phyloP scores from a whole-genome alignment of 768 basidiomycete genomes.

The Tricholoma furcatifolium region DNA sequence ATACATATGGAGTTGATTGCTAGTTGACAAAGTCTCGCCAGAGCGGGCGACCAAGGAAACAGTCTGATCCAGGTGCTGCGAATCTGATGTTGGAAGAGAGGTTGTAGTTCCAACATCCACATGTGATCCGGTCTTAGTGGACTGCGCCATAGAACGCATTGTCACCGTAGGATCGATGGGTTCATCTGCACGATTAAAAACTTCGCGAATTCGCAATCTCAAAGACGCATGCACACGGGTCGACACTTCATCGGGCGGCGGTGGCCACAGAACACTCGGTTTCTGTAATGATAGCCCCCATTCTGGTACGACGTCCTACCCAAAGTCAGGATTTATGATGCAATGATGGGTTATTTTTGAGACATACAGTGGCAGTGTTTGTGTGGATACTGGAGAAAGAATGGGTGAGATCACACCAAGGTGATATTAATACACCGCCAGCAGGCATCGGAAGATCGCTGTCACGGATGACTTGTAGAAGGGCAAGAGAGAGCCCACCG shows the following conservation, averaged over 20 bases:
- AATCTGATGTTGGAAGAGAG: slow-evolving; percentile 37
- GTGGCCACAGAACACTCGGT: slow-evolving; percentile 79
- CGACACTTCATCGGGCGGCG: slow-evolving; percentile 64
- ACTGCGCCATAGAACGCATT: slow-evolving; percentile 17
- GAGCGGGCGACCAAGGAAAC: slow-evolving; percentile 41
- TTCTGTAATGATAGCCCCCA: slow-evolving; percentile 78
- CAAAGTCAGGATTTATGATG: not conserved
- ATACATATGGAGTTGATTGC: slow-evolving; percentile 84
- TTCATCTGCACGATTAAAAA: slow-evolving; percentile 35
- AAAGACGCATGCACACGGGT: slow-evolving; percentile 54
- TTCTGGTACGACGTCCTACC: slow-evolving; percentile 76
- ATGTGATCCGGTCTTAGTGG: slow-evolving; percentile 29
- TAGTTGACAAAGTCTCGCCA: slow-evolving; percentile 55
- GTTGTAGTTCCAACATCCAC: slow-evolving; percentile 51
- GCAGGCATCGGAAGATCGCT: slow-evolving; percentile 78
- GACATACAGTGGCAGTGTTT: slow-evolving; percentile 78
- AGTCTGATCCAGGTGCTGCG: slow-evolving; percentile 37
- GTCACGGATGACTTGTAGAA: slow-evolving; percentile 89
- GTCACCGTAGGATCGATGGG: slow-evolving; percentile 21
- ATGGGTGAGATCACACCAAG: slow-evolving; percentile 92
- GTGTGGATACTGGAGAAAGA: slow-evolving; percentile 86
- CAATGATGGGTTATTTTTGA: not conserved
- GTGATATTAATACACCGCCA: slow-evolving; percentile 87
- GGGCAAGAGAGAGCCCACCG: slow-evolving; percentile 79
- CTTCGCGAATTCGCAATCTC: slow-evolving; percentile 59